Evolutionary conservation across 441 rosid species (phyloP).

Genomic region (Populus trichocarpa): DNA sequence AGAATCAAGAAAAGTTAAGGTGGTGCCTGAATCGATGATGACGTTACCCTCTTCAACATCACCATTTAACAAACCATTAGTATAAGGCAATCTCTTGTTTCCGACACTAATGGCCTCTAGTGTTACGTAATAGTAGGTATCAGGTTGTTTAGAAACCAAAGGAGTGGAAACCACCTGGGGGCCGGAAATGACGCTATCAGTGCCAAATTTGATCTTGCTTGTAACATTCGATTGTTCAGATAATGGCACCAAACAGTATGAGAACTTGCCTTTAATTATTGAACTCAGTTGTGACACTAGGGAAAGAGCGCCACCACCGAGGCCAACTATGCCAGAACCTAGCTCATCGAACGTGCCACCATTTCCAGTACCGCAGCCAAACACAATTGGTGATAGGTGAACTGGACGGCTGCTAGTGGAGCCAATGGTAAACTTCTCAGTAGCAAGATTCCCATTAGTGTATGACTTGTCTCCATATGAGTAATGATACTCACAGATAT

Average conservation of each 20-base stretch:
- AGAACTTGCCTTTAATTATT: slow-evolving; percentile 54
- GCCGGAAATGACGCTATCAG: slow-evolving; percentile 41
- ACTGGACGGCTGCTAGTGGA: slow-evolving; percentile 24
- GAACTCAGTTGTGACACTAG: slow-evolving; percentile 59
- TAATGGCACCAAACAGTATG: slow-evolving; percentile 65
- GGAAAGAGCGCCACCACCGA: slow-evolving; percentile 71
- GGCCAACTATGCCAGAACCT: slow-evolving; percentile 69
- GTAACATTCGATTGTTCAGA: slow-evolving; percentile 40
- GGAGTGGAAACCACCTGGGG: slow-evolving; percentile 62
- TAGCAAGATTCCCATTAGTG: slow-evolving; percentile 63
- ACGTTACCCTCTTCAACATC: slow-evolving; percentile 56
- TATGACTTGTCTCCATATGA: slow-evolving; percentile 75
- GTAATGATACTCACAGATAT: slow-evolving; percentile 57
- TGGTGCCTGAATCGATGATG: slow-evolving; percentile 81
- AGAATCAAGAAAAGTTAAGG: slow-evolving; percentile 61
- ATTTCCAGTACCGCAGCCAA: slow-evolving; percentile 77
- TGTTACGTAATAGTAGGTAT: slow-evolving; percentile 64
- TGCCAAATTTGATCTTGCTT: slow-evolving; percentile 49
- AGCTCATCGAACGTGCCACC: slow-evolving; percentile 70
- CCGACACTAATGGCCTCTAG: slow-evolving; percentile 78
- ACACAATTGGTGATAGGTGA: slow-evolving; percentile 36
- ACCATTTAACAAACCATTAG: slow-evolving; percentile 32
- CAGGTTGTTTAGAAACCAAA: slow-evolving; percentile 45
- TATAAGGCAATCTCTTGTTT: slow-evolving; percentile 41
- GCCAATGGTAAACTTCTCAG: slow-evolving; percentile 59